These are phyloP conservation scores for Naganishia kalamii DNA, from an alignment of 768 basidiomycete species.

Conservation along the genomic window DNA sequence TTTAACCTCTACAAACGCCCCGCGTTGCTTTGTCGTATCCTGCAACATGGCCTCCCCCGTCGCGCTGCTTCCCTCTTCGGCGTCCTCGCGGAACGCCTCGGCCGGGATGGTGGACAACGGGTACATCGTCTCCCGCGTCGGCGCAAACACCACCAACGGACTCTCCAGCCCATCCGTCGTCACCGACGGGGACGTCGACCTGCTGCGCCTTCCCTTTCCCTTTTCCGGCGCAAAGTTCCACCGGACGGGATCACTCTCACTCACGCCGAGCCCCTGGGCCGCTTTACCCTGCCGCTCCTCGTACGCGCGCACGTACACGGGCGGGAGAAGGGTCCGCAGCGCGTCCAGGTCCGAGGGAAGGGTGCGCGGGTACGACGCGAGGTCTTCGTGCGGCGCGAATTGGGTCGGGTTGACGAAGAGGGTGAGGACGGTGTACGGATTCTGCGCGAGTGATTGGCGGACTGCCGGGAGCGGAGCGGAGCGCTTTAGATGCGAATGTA, in stretches of 20 bases:
- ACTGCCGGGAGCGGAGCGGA: conserved; percentile 53
- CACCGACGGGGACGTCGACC: background rate
- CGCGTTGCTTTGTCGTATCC: conserved; percentile 64
- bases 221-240: conserved; percentile 25
- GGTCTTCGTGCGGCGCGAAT: conserved; percentile 92
- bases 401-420: conserved; percentile 93
- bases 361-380: conserved; percentile 82
- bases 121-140: conserved; percentile 77
- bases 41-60: conserved; percentile 62
- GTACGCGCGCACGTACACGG: background rate
- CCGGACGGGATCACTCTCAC: conserved; percentile 45
- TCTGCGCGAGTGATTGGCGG: conserved; percentile 63
- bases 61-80: background rate
- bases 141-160: conserved; percentile 61
- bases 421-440: conserved; percentile 81
- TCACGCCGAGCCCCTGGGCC: conserved; percentile 32
- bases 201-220: background rate
- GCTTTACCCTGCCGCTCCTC: conserved; percentile 1
- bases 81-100: background rate
- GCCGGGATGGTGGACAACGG: conserved; percentile 52
- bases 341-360: conserved; percentile 66
- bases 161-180: conserved; percentile 9
- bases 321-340: conserved; percentile 47
- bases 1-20: conserved; percentile 86
- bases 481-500: background rate